Conservation (phyloP, 169 alveolate species). For the Theileria equi region DNA sequence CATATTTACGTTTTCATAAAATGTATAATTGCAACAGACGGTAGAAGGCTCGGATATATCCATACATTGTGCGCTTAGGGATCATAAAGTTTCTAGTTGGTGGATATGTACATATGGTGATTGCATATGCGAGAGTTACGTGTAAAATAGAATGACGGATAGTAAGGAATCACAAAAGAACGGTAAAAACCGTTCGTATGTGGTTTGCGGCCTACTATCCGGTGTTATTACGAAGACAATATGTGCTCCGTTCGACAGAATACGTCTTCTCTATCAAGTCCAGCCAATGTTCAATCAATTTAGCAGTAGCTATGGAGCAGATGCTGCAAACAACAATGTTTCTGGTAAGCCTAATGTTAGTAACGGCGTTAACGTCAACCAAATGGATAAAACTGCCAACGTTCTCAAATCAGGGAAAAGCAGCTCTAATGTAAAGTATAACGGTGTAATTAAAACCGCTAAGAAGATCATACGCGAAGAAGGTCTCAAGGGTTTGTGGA, state of each 20-base stretch:
- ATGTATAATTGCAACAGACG: no score
- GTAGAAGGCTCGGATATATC: no score
- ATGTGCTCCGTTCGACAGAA: conserved; percentile 86
- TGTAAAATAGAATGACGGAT: conserved; percentile 1
- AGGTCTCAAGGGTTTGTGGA: conserved; percentile 81
- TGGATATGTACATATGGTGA: no score
- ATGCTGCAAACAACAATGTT: no score
- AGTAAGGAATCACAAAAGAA: background rate
- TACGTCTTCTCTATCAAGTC: conserved; percentile 79
- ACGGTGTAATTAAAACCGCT: conserved; percentile 67
- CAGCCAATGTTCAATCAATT: conserved; percentile 81
- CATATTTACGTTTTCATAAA: no score
- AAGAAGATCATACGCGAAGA: conserved; percentile 77
- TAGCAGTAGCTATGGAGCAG: conserved; percentile 9
- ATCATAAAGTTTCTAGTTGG: no score
- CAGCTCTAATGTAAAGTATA: conserved; percentile 67
- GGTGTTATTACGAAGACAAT: conserved; percentile 81
- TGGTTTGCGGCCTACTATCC: conserved; percentile 73
- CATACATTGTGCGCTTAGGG: no score
- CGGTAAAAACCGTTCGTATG: conserved; percentile 52
- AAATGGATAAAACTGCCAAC: conserved; percentile 4
- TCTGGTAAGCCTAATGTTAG: background rate
- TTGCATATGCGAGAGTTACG: background rate
- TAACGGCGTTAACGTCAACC: background rate
- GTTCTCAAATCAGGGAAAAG: conserved; percentile 1